These are phyloP conservation scores for Kwoniella mangroviensis DNA, from an alignment of 768 basidiomycete genomes.

Conservation along the genomic window DNA sequence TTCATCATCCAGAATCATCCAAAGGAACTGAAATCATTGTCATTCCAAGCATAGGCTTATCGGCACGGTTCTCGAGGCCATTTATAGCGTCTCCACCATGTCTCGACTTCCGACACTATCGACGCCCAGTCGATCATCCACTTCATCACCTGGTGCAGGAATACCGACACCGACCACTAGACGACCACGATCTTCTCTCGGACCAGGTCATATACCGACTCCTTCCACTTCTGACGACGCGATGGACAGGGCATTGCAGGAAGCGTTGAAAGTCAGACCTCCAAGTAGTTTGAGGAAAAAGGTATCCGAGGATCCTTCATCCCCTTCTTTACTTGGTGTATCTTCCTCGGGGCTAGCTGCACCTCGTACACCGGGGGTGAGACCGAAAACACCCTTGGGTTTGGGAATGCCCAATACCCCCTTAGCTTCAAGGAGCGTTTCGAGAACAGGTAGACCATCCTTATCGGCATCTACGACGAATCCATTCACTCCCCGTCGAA, in stretches of 20 bases:
- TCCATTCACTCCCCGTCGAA: slow-evolving; percentile 43
- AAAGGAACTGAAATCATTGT: background rate
- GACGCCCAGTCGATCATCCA: slow-evolving; percentile 36
- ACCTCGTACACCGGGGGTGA: slow-evolving; percentile 35
- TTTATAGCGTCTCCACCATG: slow-evolving; percentile 16
- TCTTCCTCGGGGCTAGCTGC: slow-evolving; percentile 2
- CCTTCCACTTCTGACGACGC: slow-evolving; percentile 31
- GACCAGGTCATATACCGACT: slow-evolving; percentile 21
- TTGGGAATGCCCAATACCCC: slow-evolving; percentile 41
- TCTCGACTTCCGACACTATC: slow-evolving; percentile 47
- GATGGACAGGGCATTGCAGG: slow-evolving; percentile 46
- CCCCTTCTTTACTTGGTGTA: slow-evolving; percentile 4
- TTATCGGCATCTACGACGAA: slow-evolving; percentile 13
- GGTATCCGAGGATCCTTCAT: slow-evolving; percentile 28
- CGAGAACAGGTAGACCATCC: slow-evolving; percentile 28
- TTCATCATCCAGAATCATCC: background rate
- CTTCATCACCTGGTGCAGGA: slow-evolving; percentile 43
- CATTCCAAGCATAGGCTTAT: background rate
- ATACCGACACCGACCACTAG: slow-evolving; percentile 53
- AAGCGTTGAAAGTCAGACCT: slow-evolving; percentile 44
- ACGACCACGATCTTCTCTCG: slow-evolving; percentile 44
- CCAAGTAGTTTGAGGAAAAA: slow-evolving; percentile 34
- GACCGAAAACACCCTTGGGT: slow-evolving; percentile 38
- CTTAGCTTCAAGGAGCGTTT: slow-evolving; percentile 33
- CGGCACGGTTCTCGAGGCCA: too few species aligned